Conservation (phyloP, 2,329 filamentous ascomycete species). For the Colletotrichum liaoningense region DNA sequence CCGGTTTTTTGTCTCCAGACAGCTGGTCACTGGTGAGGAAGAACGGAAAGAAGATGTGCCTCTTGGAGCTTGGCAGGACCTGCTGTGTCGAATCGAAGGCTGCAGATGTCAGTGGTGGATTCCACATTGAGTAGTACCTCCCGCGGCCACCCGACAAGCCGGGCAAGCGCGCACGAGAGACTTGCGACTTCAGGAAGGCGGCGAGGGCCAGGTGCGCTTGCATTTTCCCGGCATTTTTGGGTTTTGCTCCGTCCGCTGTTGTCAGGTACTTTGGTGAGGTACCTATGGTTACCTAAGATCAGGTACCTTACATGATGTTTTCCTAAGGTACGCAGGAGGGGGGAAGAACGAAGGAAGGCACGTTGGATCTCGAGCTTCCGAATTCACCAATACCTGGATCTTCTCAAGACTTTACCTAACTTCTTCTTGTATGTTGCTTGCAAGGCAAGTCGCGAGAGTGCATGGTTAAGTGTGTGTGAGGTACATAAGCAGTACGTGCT, state of each 20-base stretch:
- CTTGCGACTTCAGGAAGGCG: slow-evolving; percentile 32
- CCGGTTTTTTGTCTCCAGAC: not conserved
- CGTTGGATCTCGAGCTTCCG: not conserved
- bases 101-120: slow-evolving; percentile 12
- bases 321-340: not conserved
- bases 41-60: not conserved
- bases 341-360: not conserved
- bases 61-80: slow-evolving; percentile 19
- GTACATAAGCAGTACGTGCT: not conserved
- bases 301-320: too few species aligned
- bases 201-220: not conserved
- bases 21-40: not conserved
- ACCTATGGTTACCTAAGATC: too few species aligned
- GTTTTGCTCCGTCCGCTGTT: not conserved
- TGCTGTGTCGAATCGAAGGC: slow-evolving; percentile 9
- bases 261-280: not conserved
- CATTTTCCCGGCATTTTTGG: not conserved
- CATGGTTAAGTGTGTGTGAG: not conserved
- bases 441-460: not conserved
- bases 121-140: slow-evolving; percentile 22
- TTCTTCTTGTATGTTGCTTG: not conserved
- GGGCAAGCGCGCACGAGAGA: slow-evolving; percentile 24
- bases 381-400: not conserved
- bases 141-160: slow-evolving; percentile 26
- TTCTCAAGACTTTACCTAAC: not conserved